These are phyloP conservation scores for Yarrowia alimentaria DNA, from an alignment of 805 yeast species.

Conservation along the genomic window DNA sequence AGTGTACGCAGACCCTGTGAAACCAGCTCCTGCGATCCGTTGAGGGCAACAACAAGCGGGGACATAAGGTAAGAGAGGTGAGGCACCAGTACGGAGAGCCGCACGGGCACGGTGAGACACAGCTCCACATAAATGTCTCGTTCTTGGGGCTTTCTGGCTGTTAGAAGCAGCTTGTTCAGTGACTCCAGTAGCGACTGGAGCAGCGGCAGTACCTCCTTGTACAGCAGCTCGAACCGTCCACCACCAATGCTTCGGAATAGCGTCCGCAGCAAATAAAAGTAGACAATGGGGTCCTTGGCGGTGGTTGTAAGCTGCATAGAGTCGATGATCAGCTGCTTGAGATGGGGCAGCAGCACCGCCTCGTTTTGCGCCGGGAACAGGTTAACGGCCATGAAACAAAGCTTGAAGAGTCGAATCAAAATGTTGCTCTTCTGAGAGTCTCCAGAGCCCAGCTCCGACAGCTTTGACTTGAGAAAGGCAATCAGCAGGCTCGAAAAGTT, in stretches of 20 bases:
- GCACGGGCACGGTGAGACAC: slow-evolving; percentile 92
- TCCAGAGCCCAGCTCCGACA: slow-evolving; percentile 76
- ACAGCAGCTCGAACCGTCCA: slow-evolving; percentile 88
- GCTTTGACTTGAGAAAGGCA: slow-evolving; percentile 66
- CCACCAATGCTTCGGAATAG: slow-evolving; percentile 94
- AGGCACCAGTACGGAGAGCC: slow-evolving; percentile 90
- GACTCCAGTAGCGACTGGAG: slow-evolving; percentile 83
- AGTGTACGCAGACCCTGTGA: slow-evolving; percentile 93
- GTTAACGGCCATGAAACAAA: slow-evolving; percentile 94
- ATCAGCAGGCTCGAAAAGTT: slow-evolving; percentile 84
- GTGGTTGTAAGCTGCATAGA: slow-evolving; percentile 76
- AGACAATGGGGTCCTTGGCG: slow-evolving; percentile 87
- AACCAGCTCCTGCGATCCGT: slow-evolving; percentile 86
- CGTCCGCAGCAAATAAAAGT: slow-evolving; percentile 82
- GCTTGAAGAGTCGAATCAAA: slow-evolving; percentile 78
- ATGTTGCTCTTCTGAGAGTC: slow-evolving; percentile 76
- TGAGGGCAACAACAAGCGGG: slow-evolving; percentile 86
- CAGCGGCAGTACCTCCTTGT: slow-evolving; percentile 89
- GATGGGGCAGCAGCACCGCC: slow-evolving; percentile 80
- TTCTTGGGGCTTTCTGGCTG: slow-evolving; percentile 85
- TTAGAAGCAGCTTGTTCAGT: slow-evolving; percentile 74
- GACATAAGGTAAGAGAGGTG: slow-evolving; percentile 83
- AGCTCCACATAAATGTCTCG: slow-evolving; percentile 92
- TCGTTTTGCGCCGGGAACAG: slow-evolving; percentile 84
- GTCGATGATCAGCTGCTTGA: slow-evolving; percentile 76